Evolutionary conservation across 148 eudicot genomes (phyloP).

Genomic region (Fagopyrum tataricum): DNA sequence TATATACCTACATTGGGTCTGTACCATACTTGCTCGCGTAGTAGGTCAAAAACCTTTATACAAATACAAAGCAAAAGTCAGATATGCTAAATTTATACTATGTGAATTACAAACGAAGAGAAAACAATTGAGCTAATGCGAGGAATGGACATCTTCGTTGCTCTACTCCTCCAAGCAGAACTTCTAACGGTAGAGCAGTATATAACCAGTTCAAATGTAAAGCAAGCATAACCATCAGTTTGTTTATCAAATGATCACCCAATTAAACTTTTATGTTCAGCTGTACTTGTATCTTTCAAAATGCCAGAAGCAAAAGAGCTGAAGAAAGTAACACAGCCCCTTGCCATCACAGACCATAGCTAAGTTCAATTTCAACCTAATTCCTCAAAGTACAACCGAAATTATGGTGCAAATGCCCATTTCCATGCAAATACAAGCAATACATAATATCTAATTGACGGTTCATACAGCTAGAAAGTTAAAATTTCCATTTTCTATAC

Average conservation of each 20-base stretch:
- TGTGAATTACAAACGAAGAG: background rate
- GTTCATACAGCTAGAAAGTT: background rate
- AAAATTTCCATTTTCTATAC: background rate
- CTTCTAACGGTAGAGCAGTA: background rate
- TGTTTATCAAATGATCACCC: background rate
- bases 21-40: slow-evolving; percentile 90
- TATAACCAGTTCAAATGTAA: background rate
- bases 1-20: slow-evolving; percentile 65
- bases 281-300: background rate
- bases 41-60: slow-evolving; percentile 73
- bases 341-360: background rate
- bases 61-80: background rate
- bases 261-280: background rate
- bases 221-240: background rate
- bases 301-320: background rate
- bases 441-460: background rate
- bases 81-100: background rate
- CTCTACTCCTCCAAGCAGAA: background rate
- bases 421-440: background rate
- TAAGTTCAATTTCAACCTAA: slow-evolving; percentile 4
- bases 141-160: background rate
- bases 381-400: background rate
- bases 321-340: background rate
- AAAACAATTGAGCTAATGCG: background rate
- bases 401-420: background rate